These are phyloP conservation scores for Quercus lobata DNA, from an alignment of 331 rosid genomes.

Conservation along the genomic window DNA sequence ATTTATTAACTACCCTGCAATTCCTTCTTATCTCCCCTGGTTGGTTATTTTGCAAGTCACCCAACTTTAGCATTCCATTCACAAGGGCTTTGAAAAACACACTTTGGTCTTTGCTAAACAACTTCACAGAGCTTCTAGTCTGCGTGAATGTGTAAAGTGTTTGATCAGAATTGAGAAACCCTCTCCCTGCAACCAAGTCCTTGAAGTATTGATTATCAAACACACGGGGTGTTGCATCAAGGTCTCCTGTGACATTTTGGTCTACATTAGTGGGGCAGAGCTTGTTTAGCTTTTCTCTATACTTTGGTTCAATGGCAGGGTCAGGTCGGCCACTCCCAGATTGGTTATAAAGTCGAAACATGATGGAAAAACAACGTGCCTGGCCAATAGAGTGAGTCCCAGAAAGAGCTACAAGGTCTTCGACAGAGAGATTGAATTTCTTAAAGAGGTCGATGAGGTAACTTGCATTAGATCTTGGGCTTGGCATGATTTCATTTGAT, in stretches of 20 bases:
- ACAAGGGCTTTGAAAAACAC: slow-evolving; percentile 58
- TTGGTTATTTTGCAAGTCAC: slow-evolving; percentile 59
- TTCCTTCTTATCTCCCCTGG: slow-evolving; percentile 83
- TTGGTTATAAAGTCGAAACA: slow-evolving; percentile 86
- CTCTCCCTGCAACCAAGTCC: slow-evolving; percentile 77
- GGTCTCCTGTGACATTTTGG: slow-evolving; percentile 66
- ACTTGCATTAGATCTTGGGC: slow-evolving; percentile 84
- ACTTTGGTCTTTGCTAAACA: slow-evolving; percentile 36
- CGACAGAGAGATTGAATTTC: slow-evolving; percentile 39
- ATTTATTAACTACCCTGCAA: slow-evolving; percentile 59
- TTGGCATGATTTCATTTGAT: slow-evolving; percentile 72
- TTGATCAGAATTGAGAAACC: slow-evolving; percentile 83
- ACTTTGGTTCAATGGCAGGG: slow-evolving; percentile 56
- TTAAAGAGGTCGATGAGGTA: slow-evolving; percentile 58
- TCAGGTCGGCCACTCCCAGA: slow-evolving; percentile 75
- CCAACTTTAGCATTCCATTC: slow-evolving; percentile 79
- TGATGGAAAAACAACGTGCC: slow-evolving; percentile 85
- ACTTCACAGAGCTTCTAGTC: slow-evolving; percentile 45
- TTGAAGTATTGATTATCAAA: slow-evolving; percentile 91
- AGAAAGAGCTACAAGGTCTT: slow-evolving; percentile 80
- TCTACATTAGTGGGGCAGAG: slow-evolving; percentile 68
- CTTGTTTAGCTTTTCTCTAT: slow-evolving; percentile 42
- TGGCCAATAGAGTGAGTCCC: slow-evolving; percentile 85
- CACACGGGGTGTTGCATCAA: slow-evolving; percentile 65
- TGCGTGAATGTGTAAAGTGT: slow-evolving; percentile 51